Evolutionary conservation across 2,329 filamentous ascomycete species (phyloP), one percentile per base, ranked within the genome.

Genomic region (Coniochaeta sp.): DNA sequence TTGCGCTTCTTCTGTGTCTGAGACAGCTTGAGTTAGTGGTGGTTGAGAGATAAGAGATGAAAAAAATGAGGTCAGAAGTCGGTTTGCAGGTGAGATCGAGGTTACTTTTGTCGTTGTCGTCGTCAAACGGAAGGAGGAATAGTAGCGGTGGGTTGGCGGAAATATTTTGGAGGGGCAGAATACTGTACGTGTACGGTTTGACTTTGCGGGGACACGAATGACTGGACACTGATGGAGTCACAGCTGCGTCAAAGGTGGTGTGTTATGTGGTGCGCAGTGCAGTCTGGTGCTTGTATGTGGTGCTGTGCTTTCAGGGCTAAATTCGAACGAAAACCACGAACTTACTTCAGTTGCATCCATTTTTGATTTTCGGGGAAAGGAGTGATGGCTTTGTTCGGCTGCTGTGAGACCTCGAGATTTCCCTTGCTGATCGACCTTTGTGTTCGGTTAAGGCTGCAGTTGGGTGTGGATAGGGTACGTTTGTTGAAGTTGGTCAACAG

Each of bases 1-100:
- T 97, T 96, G 74, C 91, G 87, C 65, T 86, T 48, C 26, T 48
- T 48, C 6, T 31, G 45, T 31, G 62, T 60, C 16, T 48, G 27
- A 18, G 26, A 20, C 12, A 6, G 56, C 51, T 40, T 55, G 48
- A 50, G 59, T 61, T 54, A 63, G 61, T 47, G 53, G 57, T 52
- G 16, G 24, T 3, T 9, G 4, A 46, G 3, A n/a, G 42, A 46
- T 24, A 27, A 46, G 22, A 38, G 22, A 6, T n/a, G n/a, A n/a
- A n/a, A n/a, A n/a, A n/a, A n/a, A n/a, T n/a, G n/a, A n/a, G n/a
- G n/a, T n/a, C n/a, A 18, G 45, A 48, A 28, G 26, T 14, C n/a
- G n/a, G 14, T 45, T n/a, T 14, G 20, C 24, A 30, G 20, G 42
- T 16, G 22, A 42, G 27, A n/a, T n/a, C n/a, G 45, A 48, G 7